Base-by-base conservation (phyloP, 768 basidiomycete genomes). In the Podaxis rugospora region DNA sequence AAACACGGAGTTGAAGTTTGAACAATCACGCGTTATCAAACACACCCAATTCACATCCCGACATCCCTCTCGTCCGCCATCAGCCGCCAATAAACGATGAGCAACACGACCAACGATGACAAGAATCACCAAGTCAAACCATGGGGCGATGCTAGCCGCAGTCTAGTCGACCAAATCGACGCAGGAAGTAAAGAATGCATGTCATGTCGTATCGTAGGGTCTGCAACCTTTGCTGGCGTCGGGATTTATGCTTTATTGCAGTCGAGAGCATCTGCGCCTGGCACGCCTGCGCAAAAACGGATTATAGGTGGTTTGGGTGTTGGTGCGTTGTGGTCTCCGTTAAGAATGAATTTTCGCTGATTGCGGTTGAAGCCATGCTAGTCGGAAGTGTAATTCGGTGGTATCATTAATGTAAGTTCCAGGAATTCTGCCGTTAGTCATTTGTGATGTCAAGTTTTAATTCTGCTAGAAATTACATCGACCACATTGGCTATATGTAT, bases 131-230 rank as follows among this genome's bases (percentile, higher is more conserved):
- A 52, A n/a, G 40, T 10, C 3, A 54, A 49, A 40, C 51, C 52
- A 44, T 37, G 42, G 52, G 59, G 59, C 7, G 51, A 53, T 16
- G 44, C 42, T 21, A 59, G 57, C 39, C 50, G 51, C 27, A 59
- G 50, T 44, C 32, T 59, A 18, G 57, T 35, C 5, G 42, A 42
- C 27, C 55, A 53, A 50, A 18, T 28, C 14, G 37, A 66, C 58
- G 36, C 55, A 64, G 42, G 62, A 62, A 56, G 68, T 46, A 71
- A 78, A 51, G 87, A 90, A 44, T 92, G 89, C 62, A 66, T 89
- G n/a, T 79, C 86, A 0, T 92, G 90, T 69, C 82, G 83, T 44
- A 74, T 91, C 57, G 81, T 89, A 42, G 89, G 89, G 18, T 82
- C 88, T 0, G 84, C 76, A 32, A 83, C 86, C 1, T 79, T 91